Evolutionary conservation across 1,284 basidiomycete species (phyloP), one percentile per base, ranked within the genome.

Genomic region (Ceratobasidium sp.): DNA sequence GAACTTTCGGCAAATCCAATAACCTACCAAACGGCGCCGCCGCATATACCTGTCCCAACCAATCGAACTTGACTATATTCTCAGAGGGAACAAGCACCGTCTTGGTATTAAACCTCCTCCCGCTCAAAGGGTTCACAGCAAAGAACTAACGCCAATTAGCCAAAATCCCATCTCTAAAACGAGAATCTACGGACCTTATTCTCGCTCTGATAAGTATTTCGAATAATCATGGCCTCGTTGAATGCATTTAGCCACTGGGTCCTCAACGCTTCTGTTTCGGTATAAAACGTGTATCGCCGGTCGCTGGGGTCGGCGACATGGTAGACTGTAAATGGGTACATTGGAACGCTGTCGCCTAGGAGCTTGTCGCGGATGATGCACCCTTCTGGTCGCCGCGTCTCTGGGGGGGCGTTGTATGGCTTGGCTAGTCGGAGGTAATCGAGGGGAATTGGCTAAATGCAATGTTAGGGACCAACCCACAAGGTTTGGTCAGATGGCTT

Each of bases 301-400:
- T 78, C 80, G 15, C 78, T 74, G 69, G 82, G 84, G 55, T 82
- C 83, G 1, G 84, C 82, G 0, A 87, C 86, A 72, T 93, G 91
- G 76, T 86, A 90, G 72, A 93, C 79, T 1, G 86, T 88, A 76
- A 93, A 89, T 0, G 91, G 91, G 75, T 86, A 92, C 75, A 91
- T 78, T 31, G 83, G 77, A 50, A 57, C 29, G 32, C 22, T 62
- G 50, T 69, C 62, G 13, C 57, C 57, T 29, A 70, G 47, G 25
- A 70, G 54, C 47, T 56, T 69, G n/a, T 60, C 50, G 15, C 53
- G 38, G n/a, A 68, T 69, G 42, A 69, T 52, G 29, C 62, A 42
- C 3, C 45, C 52, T 32, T 50, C 54, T 27, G 40, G 35, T 50
- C 64, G 62, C 34, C 65, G 72, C 20, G 34, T 56, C 79, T 71